Conservation (phyloP, 2,329 filamentous ascomycete genomes). For the Colletotrichum tropicale region DNA sequence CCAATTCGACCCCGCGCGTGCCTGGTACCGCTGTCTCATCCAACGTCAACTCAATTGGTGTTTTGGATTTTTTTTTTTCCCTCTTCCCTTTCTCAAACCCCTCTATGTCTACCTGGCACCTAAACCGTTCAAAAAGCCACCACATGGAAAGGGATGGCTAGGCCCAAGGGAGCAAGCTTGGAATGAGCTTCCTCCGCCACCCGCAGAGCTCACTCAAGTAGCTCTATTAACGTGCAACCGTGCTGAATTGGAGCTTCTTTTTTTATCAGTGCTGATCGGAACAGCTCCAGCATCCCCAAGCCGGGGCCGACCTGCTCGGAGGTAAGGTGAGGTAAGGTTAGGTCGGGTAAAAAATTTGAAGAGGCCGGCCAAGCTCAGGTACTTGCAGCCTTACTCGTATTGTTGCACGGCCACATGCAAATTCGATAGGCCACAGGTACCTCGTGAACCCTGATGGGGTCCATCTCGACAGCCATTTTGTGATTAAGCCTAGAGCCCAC, state of each 20-base stretch:
- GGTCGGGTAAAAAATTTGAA: background rate
- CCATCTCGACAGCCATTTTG: background rate
- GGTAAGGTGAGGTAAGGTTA: conserved; percentile 5
- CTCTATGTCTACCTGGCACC: no score
- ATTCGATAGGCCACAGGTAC: conserved; percentile 2
- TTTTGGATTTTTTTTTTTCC: background rate
- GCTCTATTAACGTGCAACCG: background rate
- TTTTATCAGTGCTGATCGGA: background rate
- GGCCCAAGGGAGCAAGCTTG: conserved; percentile 12
- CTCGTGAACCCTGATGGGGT: background rate
- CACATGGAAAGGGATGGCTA: conserved; percentile 5
- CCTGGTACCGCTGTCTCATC: conserved; percentile 5
- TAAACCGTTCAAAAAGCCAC: background rate
- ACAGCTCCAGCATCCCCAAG: background rate
- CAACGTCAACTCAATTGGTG: conserved; percentile 2
- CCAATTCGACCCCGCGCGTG: background rate
- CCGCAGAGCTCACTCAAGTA: background rate
- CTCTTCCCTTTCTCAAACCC: no score
- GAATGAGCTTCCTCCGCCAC: conserved; percentile 3
- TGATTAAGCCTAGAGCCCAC: background rate
- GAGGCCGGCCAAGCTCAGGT: background rate
- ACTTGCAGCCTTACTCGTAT: background rate
- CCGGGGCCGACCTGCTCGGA: conserved; percentile 11
- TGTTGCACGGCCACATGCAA: background rate
- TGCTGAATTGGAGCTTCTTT: background rate